Conservation (phyloP, 805 yeast species). For the Blastobotrys americana region DNA sequence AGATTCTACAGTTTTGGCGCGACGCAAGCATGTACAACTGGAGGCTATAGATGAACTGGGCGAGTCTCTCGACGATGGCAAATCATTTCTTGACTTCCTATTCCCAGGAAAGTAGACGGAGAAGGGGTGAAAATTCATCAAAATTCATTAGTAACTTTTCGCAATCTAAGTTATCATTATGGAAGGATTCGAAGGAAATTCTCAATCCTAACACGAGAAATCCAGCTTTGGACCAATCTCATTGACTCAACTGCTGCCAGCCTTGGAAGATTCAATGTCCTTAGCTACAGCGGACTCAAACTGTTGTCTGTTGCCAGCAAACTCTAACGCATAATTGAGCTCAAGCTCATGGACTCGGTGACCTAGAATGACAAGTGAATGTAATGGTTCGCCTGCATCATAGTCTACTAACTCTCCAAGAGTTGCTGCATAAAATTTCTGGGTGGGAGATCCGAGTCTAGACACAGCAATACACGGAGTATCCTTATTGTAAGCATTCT, state of each 20-base stretch:
- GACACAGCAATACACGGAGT: constrained; percentile 95
- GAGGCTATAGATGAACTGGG: neutral
- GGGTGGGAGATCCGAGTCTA: constrained; percentile 81
- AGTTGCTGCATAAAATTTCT: constrained; percentile 78
- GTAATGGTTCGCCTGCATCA: constrained; percentile 92
- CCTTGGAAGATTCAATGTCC: constrained; percentile 28
- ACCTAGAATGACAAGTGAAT: constrained; percentile 84
- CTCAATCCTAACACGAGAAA: too few species aligned
- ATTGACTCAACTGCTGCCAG: too few species aligned
- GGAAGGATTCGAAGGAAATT: too few species aligned
- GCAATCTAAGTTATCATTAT: too few species aligned
- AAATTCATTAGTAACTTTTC: too few species aligned
- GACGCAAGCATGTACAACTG: neutral
- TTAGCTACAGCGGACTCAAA: constrained; percentile 41
- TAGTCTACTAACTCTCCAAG: constrained; percentile 67
- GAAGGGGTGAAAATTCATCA: too few species aligned
- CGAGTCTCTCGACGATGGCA: neutral
- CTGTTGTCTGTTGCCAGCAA: constrained; percentile 46
- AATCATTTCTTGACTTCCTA: neutral
- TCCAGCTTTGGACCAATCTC: too few species aligned
- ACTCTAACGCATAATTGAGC: constrained; percentile 73
- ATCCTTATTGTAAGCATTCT: constrained; percentile 70
- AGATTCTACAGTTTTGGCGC: constrained; percentile 7
- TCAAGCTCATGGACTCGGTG: constrained; percentile 91
- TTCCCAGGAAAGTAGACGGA: too few species aligned